Evolutionary conservation across 2,329 filamentous ascomycete species (phyloP).

Genomic region (Colletotrichum musae): DNA sequence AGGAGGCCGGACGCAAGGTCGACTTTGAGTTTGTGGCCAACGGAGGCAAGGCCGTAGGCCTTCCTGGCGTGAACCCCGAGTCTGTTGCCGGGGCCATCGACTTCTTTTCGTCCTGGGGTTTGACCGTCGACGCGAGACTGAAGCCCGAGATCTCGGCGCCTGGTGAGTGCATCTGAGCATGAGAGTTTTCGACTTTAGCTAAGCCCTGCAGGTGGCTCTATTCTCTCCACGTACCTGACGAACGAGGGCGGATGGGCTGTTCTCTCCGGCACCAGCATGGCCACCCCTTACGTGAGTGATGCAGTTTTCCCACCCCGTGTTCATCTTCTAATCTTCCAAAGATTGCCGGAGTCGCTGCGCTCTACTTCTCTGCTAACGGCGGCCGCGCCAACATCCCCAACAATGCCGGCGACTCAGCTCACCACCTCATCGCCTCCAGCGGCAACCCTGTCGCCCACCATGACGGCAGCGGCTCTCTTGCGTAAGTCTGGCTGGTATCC

Average conservation of each 20-base stretch:
- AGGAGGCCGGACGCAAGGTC: background rate
- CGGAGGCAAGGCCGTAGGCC: slow-evolving; percentile 5
- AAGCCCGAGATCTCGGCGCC: slow-evolving; percentile 70
- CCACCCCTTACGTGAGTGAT: slow-evolving; percentile 57
- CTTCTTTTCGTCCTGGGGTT: slow-evolving; percentile 71
- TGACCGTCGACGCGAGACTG: slow-evolving; percentile 69
- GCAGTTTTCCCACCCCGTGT: too few relatives aligned
- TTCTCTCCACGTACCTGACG: slow-evolving; percentile 70
- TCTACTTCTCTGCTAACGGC: slow-evolving; percentile 46
- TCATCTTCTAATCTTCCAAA: too few relatives aligned
- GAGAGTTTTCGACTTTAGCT: too few relatives aligned
- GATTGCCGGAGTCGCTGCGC: slow-evolving; percentile 54
- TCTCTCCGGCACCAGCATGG: slow-evolving; percentile 73
- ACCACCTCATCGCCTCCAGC: slow-evolving; percentile 20
- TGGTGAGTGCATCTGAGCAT: slow-evolving; percentile 49
- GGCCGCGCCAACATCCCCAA: slow-evolving; percentile 18
- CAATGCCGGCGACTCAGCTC: slow-evolving; percentile 15
- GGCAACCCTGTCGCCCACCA: slow-evolving; percentile 28
- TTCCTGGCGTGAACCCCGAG: background rate
- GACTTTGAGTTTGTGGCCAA: slow-evolving; percentile 10
- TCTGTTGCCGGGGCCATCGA: slow-evolving; percentile 47
- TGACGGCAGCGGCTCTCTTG: slow-evolving; percentile 25
- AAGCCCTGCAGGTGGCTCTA: slow-evolving; percentile 65
- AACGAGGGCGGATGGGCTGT: slow-evolving; percentile 52
- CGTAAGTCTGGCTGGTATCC: slow-evolving; percentile 12